Evolutionary conservation across 2,329 filamentous ascomycete genomes (phyloP), one percentile per base, ranked within the genome.

Genomic region (Helotiales sp.): DNA sequence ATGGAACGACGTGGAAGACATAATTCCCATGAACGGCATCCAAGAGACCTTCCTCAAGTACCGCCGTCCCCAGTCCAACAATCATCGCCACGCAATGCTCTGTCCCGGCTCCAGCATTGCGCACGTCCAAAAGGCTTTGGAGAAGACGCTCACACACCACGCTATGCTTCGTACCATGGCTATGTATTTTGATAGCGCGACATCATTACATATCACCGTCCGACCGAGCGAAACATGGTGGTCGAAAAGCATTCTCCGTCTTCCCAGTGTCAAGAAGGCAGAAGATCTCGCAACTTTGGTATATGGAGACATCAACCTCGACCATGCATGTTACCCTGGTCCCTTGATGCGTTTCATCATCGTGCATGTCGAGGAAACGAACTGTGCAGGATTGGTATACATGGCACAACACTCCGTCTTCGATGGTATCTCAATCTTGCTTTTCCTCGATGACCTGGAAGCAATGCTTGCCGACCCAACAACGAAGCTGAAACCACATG

Each of bases 1-100:
- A 42, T 62, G 56, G 59, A 33, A 57, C 15, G 56, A 62, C 19
- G 59, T 62, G 17, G 49, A 62, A 47, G 59, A 59, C 34, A 36
- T 59, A 5, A 46, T 59, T 19, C 59, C 59, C 15, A 59, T 62
- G 59, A 51, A 56, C 48, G 29, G n/a, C n/a, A 48, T 42, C 5
- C 51, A 59, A 47, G 42, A 54, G 12, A 46, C 17, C n/a, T 54
- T 57, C 27, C 24, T 59, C 17, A 38, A 47, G 36, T 47, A 50
- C 17, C 53, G 54, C 12, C 38, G 57, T 29, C 59, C 56, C 1
- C 56, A 62, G 27, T 57, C 27, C 42, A 51, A 31, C 8, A 62
- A 57, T 33, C 53, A 59, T 15, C 31, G 59, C 36, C 56, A 59
- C 27, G 49, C 56, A 30, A 57, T 44, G 25, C 40, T 57, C 27